These are phyloP conservation scores for Backusella morwellensis DNA, from an alignment of 192 early-diverging fungal genomes.

Conservation along the genomic window DNA sequence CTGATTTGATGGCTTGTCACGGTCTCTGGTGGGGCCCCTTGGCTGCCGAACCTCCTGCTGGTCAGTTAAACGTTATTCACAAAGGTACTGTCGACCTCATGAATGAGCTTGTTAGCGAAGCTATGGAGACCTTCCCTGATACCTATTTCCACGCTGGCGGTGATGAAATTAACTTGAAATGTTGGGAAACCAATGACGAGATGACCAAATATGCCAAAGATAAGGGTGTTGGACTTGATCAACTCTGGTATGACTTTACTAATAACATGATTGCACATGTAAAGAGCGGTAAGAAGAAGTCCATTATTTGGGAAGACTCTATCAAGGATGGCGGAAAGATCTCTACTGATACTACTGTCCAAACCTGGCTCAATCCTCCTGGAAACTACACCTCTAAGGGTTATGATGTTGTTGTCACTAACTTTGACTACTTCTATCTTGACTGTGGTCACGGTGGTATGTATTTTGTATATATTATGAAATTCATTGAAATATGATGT, in stretches of 20 bases:
- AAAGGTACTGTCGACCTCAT: slow-evolving; percentile 56
- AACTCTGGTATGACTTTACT: slow-evolving; percentile 24
- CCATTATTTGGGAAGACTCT: slow-evolving; percentile 82
- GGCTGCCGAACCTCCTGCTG: slow-evolving; percentile 76
- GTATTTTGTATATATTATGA: not conserved
- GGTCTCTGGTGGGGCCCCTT: slow-evolving; percentile 61
- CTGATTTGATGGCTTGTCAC: slow-evolving; percentile 58
- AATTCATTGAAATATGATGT: not conserved
- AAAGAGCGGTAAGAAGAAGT: slow-evolving; percentile 28
- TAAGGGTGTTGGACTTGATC: slow-evolving; percentile 16
- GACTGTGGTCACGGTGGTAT: slow-evolving; percentile 69
- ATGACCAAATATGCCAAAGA: slow-evolving; percentile 25
- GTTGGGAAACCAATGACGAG: slow-evolving; percentile 46
- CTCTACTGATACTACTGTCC: slow-evolving; percentile 58
- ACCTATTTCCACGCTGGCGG: slow-evolving; percentile 72
- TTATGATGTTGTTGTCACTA: slow-evolving; percentile 62
- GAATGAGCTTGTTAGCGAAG: slow-evolving; percentile 58
- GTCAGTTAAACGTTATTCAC: slow-evolving; percentile 75
- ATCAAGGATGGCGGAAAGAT: slow-evolving; percentile 41
- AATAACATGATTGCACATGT: slow-evolving; percentile 20
- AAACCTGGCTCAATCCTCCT: slow-evolving; percentile 63
- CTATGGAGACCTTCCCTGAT: slow-evolving; percentile 63
- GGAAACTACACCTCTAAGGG: slow-evolving; percentile 57
- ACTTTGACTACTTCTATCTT: slow-evolving; percentile 64
- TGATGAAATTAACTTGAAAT: slow-evolving; percentile 70